Conservation (phyloP, 768 basidiomycete species). For the Podaxis pistillaris region DNA sequence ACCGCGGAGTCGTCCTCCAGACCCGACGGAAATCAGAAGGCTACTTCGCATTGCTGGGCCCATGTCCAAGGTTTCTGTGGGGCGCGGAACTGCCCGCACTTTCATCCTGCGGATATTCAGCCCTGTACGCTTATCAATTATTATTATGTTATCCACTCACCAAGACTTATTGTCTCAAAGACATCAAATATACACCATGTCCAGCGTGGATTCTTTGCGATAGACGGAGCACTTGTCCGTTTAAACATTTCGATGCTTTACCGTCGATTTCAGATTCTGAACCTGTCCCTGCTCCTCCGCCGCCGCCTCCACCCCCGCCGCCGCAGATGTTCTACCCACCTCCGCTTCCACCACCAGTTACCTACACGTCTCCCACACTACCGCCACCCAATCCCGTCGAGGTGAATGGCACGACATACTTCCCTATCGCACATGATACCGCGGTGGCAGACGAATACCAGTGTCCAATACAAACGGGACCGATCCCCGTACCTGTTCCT, state of each 20-base stretch:
- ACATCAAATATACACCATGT: conserved; percentile 35
- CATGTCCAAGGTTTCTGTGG: conserved; percentile 29
- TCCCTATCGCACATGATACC: conserved; percentile 9
- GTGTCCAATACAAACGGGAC: neutral
- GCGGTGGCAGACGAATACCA: neutral
- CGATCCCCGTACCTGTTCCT: conserved; percentile 3
- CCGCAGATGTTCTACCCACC: conserved; percentile 15
- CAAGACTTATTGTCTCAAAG: conserved; percentile 17
- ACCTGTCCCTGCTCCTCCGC: neutral
- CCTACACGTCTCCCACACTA: neutral
- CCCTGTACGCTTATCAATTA: conserved; percentile 27
- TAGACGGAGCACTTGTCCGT: conserved; percentile 24
- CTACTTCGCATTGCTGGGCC: conserved; percentile 34
- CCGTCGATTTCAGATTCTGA: neutral
- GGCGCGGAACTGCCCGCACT: conserved; percentile 13
- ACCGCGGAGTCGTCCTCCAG: conserved; percentile 9
- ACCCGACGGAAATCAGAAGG: conserved; percentile 13
- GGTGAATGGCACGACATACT: conserved; percentile 18
- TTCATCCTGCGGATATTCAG: conserved; percentile 28
- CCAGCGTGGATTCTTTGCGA: conserved; percentile 30
- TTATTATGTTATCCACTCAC: neutral
- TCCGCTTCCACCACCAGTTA: neutral
- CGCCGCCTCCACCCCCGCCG: conserved; percentile 6
- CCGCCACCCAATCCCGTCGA: conserved; percentile 8
- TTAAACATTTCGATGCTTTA: conserved; percentile 24